Evolutionary conservation across 163 green algal species (phyloP), one percentile per base, ranked within the genome.

Genomic region (Prototheca stagnorum): DNA sequence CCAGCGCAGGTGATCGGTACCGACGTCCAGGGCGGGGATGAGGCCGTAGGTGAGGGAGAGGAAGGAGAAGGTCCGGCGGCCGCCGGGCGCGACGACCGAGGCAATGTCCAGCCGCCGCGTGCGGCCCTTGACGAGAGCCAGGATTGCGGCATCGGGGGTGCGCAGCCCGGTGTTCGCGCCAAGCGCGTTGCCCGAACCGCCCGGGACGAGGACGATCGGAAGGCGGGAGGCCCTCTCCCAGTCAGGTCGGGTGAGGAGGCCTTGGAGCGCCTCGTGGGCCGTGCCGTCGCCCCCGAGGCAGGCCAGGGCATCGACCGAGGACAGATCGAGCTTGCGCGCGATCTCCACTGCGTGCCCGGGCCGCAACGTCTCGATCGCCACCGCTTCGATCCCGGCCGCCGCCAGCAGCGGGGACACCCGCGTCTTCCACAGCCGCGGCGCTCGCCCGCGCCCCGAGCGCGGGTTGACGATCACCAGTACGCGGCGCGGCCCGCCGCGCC

Each of bases 181-280:
- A 39, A 90, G 53, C 5, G 70, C 79, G 60, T 90, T 90, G 49
- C 78, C 79, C 15, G 49, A 68, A 47, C 77, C 77, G 14, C 55
- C 64, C 9, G 78, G 78, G 1, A 86, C 27, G 31, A 67, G 65
- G 4, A 58, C 59, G 25, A 88, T 37, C 2, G 71, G 70, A 17
- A 73, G 23, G 16, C 27, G n/a, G 3, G 36, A n/a, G 2, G 62
- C 64, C 2, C 52, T 24, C 5, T 61, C 35, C 78, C 78, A 88
- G 44, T 88, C 77, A 2, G 62, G 53, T 11, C 77, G 57, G 8
- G 46, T 21, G n/a, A 82, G 54, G 16, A 82, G 24, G 8, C 78
- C 78, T 71, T 85, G 71, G 56, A 87, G 28, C 16, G 64, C 61
- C 51, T 86, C 78, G 53, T 65, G 64, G 35, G 75, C 44, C 0